Evolutionary conservation across 2,329 filamentous ascomycete species (phyloP).

Genomic region (Xylaria sp.): DNA sequence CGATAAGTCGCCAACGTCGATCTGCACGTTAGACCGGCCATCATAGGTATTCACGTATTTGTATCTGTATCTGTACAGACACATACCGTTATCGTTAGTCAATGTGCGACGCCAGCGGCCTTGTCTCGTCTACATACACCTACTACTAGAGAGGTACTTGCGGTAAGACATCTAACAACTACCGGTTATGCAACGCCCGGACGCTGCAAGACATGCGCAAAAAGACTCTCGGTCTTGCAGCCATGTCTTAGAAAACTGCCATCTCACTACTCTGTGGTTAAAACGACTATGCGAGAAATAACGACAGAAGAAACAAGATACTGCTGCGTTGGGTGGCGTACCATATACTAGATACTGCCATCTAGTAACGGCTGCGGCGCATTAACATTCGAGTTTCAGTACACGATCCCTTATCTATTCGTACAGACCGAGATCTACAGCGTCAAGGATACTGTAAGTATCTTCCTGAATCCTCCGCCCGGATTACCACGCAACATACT

Average conservation of each 20-base stretch:
- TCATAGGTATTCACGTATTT: too few relatives aligned
- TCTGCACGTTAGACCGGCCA: too few relatives aligned
- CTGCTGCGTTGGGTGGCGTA: slow-evolving; percentile 9
- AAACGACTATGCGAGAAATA: neutral
- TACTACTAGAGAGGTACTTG: neutral
- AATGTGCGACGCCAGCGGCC: slow-evolving; percentile 20
- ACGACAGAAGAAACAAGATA: neutral
- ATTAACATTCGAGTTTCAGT: neutral
- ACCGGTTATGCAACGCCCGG: slow-evolving; percentile 4
- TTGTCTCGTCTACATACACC: neutral
- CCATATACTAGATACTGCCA: too few relatives aligned
- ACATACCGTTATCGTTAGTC: slow-evolving; percentile 8
- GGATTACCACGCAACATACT: too few relatives aligned
- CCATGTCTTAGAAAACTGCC: neutral
- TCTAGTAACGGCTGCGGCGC: neutral
- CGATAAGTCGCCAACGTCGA: too few relatives aligned
- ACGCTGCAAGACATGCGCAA: neutral
- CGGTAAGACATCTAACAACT: slow-evolving; percentile 8
- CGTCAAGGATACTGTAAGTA: neutral
- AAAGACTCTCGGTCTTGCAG: neutral
- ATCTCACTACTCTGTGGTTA: too few relatives aligned
- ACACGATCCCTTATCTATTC: slow-evolving; percentile 15
- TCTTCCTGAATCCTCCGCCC: slow-evolving; percentile 10
- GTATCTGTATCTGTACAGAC: too few relatives aligned
- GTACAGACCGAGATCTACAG: too few relatives aligned